Base-by-base conservation (phyloP, 2,329 filamentous ascomycete species). In the Trichoderma polysporum region DNA sequence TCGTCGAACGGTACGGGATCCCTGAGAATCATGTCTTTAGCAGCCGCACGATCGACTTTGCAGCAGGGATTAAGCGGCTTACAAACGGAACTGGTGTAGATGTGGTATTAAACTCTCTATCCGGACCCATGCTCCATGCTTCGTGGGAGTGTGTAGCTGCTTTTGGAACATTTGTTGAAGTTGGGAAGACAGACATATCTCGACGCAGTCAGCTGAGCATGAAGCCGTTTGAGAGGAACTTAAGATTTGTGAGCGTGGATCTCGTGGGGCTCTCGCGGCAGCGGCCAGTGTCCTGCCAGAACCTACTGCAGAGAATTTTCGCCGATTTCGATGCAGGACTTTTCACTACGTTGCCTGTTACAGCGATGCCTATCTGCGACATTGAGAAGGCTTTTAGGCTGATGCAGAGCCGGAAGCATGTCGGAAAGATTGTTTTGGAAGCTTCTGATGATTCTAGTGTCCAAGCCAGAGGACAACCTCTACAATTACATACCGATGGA, bases 341-440 rank as follows among this genome's bases (percentile, higher is more conserved):
- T 31, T 73, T 31, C 19, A 49, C 15, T 50, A 52, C 25, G 35
- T 69, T 52, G 25, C 19, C 49, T 17, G 57, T 64, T 15, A 69
- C 68, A 4, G 37, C 66, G 0, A 69, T 75, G 22, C 69, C 74
- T 4, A 70, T 76, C 27, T 71, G 74, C 0, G 68, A 79, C 0
- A 72, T 82, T 1, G 72, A 74, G 4, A 71, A 76, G 0, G 79
- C 79, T 0, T 80, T 84, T 67, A 74, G 79, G 2, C 71, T 77
- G 25, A 77, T 84, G 71, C 78, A 80, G 58, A 70, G 70, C 5
- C 78, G 80, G 4, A 74, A 76, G 4, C 78, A 81, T 58, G 77
- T 75, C 3, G 82, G 81, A 0, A 83, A 83, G 52, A 76, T 82
- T 15, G 74, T 82, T 22, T 65, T 81, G 1, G 50, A 45, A 22